These are phyloP conservation scores for Pythium dissimile DNA, from an alignment of 352 stramenopile genomes.

Conservation along the genomic window DNA sequence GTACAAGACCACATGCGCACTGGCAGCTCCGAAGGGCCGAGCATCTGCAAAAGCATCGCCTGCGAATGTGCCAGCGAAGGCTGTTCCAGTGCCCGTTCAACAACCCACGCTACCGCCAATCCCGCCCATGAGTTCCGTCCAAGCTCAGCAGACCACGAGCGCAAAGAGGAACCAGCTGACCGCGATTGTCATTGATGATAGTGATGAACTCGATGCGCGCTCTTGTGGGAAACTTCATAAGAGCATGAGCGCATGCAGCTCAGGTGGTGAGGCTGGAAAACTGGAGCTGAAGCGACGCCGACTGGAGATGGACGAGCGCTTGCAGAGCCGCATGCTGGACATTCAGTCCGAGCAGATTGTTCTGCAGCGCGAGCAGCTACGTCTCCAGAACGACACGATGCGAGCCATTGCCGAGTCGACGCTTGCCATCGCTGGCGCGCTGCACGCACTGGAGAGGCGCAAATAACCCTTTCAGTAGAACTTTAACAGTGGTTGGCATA, in stretches of 20 bases:
- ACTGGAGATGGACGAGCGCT: conserved; percentile 16
- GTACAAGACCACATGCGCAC: not conserved
- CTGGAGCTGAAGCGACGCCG: conserved; percentile 4
- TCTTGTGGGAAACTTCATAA: too few relatives aligned
- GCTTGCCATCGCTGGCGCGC: conserved; percentile 8
- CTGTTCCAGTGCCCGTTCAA: not conserved
- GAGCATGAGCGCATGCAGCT: too few relatives aligned
- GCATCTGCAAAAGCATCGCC: not conserved
- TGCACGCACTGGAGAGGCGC: conserved; percentile 2
- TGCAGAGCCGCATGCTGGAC: conserved; percentile 15
- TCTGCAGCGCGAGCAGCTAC: conserved; percentile 14
- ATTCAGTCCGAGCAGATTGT: conserved; percentile 16
- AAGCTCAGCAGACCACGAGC: not conserved
- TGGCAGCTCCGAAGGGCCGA: not conserved
- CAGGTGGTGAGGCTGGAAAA: too few relatives aligned
- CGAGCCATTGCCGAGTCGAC: conserved; percentile 7
- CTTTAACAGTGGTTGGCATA: not conserved
- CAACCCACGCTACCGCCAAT: too few relatives aligned
- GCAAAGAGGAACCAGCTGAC: not conserved
- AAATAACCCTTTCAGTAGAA: not conserved
- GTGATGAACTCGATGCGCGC: too few relatives aligned
- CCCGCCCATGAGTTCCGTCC: too few relatives aligned
- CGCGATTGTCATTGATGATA: not conserved
- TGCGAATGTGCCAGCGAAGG: not conserved
- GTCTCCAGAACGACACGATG: conserved; percentile 7